A percentile compares a stretch with the other conserved stretches of the same genome.
phyloP scores from a whole-genome alignment of 352 stramenopile genomes.

The Pythium brassicae region DNA sequence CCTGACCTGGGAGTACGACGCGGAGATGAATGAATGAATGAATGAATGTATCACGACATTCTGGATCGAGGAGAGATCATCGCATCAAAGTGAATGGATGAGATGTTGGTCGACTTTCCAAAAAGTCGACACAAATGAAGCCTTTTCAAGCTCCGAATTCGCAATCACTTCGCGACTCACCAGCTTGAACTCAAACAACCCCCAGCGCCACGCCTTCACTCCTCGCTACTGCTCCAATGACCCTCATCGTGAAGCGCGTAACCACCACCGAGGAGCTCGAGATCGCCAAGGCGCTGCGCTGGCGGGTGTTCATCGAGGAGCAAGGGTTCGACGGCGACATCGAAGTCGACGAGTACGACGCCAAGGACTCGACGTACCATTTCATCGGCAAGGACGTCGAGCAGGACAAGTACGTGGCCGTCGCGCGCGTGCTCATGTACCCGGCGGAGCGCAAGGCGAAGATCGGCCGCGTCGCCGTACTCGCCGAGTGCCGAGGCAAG shows the following conservation, averaged over 20 bases:
- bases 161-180: no score
- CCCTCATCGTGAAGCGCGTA: conserved; percentile 32
- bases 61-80: no score
- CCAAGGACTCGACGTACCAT: conserved; percentile 36
- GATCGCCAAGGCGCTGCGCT: conserved; percentile 36
- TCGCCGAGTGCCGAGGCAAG: conserved; percentile 51
- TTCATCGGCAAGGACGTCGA: conserved; percentile 55
- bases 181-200: no score
- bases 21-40: no score
- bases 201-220: no score
- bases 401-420: conserved; percentile 45
- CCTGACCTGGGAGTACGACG: no score
- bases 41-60: no score
- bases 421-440: conserved; percentile 39
- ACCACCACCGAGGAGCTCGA: conserved; percentile 33
- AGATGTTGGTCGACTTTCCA: no score
- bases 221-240: conserved; percentile 20
- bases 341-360: conserved; percentile 44
- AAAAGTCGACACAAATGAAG: no score
- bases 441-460: conserved; percentile 28
- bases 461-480: conserved; percentile 53
- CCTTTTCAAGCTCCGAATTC: no score
- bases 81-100: no score
- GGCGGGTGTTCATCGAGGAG: conserved; percentile 52
- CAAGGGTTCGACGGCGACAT: conserved; percentile 31